Evolutionary conservation across 441 rosid species (phyloP).

Genomic region (Gossypium davidsonii): DNA sequence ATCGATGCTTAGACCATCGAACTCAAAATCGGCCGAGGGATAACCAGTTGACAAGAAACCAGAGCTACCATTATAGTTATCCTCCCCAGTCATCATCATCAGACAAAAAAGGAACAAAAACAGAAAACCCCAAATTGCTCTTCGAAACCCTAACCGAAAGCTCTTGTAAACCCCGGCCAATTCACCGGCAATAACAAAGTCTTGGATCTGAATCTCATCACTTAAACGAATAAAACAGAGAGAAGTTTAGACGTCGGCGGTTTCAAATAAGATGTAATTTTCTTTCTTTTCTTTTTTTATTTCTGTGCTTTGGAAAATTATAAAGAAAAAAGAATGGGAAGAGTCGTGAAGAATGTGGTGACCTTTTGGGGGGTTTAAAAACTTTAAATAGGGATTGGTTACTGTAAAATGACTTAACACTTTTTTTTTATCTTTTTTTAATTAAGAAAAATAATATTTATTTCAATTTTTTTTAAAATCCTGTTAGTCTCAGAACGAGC

Average conservation of each 20-base stretch:
- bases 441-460: neutral
- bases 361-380: neutral
- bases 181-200: neutral
- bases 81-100: slow-evolving; percentile 42
- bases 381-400: slow-evolving; percentile 27
- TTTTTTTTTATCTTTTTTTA: neutral
- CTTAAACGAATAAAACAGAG: neutral
- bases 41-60: slow-evolving; percentile 13
- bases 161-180: slow-evolving; percentile 1
- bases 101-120: neutral
- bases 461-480: neutral
- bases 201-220: slow-evolving; percentile 14
- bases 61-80: slow-evolving; percentile 9
- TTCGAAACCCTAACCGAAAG: slow-evolving; percentile 17
- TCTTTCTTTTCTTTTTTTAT: slow-evolving; percentile 12
- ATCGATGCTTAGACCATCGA: slow-evolving; percentile 43
- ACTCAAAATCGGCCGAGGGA: slow-evolving; percentile 19
- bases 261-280: slow-evolving; percentile 21
- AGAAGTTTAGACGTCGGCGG: slow-evolving; percentile 22
- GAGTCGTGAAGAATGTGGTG: slow-evolving; percentile 13
- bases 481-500: neutral
- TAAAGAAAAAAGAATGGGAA: neutral
- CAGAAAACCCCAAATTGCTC: slow-evolving; percentile 15
- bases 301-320: neutral
- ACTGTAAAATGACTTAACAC: neutral